Base-by-base conservation (phyloP, 2,329 filamentous ascomycete genomes). In the Fusarium napiforme region DNA sequence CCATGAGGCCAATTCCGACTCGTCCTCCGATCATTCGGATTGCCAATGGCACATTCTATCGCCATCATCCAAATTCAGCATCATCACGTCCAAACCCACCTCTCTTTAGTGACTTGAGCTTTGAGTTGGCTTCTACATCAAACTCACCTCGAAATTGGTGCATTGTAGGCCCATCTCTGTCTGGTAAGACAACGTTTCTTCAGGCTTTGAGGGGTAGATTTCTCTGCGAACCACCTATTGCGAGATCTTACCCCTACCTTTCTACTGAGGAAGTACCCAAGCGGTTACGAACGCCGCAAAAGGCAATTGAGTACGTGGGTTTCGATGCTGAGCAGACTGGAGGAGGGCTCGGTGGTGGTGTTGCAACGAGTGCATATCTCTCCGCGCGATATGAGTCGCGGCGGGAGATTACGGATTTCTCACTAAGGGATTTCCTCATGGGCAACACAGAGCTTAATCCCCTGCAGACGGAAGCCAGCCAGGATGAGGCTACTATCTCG, bases 371-470 rank as follows among this genome's bases (percentile, higher is more conserved):
- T 26, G 92, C 94, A 9, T 98, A 98, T 80, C 84, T 98, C 23
- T 95, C 93, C 67, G 95, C 95, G 21, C 88, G 96, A 43, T 99
- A 98, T 81, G 96, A 99, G 85, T 95, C 93, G 67, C 86, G 92
- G 42, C 88, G 94, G 37, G 96, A 98, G 82, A 91, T 91, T 60
- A 97, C 93, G 2, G 96, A 98, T 81, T 97, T 96, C 82, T 93
- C 93, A 1, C 87, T 98, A 4, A 83, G 88, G 58, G 91, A 97
- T 82, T 98, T 94, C 79, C 83, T 99, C 23, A 87, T 90, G 19
- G 95, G 95, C 1, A 92, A 96, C 78, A 97, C 92, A 6, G 90
- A 95, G 69, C 85, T 98, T 67, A 98, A 98, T 78, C 90, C 93
- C 2, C 83, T 90, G 15, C 83, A 85, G 37, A 73, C 79, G 18